Evolutionary conservation across 225 moss, liverwort and hornwort species (phyloP).

Genomic region (Rhytidiadelphus loreus): DNA sequence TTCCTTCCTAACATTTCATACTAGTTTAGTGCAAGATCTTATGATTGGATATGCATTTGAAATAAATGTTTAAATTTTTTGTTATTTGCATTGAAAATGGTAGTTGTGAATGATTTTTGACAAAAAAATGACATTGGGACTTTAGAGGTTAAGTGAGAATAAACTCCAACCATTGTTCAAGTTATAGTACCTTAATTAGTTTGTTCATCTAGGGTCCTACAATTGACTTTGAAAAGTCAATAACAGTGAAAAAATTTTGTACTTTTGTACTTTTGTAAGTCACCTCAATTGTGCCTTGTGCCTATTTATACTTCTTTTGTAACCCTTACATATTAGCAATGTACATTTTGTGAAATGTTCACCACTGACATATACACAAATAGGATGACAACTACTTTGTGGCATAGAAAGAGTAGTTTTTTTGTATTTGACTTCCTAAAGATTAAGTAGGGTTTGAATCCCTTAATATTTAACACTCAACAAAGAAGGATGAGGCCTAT

Average conservation of each 20-base stretch:
- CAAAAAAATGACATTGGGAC: neutral
- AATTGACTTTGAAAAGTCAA: neutral
- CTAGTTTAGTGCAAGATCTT: neutral
- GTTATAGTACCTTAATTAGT: neutral
- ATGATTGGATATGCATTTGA: neutral
- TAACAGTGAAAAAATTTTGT: too few relatives aligned
- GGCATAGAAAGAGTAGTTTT: rapidly evolving
- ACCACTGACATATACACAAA: neutral
- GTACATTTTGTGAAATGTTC: neutral
- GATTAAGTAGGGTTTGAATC: neutral
- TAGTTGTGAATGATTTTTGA: neutral
- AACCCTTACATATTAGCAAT: rapidly evolving
- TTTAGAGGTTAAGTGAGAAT: too few relatives aligned
- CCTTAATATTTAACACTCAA: neutral
- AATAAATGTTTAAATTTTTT: neutral
- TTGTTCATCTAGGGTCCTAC: neutral
- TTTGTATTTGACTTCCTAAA: neutral
- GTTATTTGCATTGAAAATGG: neutral
- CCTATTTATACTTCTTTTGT: neutral
- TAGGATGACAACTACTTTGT: neutral
- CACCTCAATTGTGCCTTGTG: neutral
- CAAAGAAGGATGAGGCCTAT: neutral
- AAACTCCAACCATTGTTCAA: neutral
- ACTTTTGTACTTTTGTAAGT: too few relatives aligned
- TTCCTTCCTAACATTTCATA: neutral